phyloP scores from a whole-genome alignment of 352 stramenopile species.

The Pythium myriotylum region DNA sequence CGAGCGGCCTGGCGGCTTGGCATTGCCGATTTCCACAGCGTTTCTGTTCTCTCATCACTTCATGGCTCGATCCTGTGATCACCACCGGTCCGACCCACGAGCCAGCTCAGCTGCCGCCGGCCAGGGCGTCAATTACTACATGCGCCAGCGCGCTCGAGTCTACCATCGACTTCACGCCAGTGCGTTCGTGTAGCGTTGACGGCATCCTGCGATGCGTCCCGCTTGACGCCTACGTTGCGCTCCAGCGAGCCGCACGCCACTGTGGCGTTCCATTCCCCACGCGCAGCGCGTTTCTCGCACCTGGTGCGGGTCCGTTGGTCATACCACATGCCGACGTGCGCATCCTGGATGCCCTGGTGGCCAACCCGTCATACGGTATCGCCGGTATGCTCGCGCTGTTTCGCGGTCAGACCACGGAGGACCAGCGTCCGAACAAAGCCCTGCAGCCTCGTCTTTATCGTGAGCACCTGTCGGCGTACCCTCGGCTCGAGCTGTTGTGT shows the following conservation, averaged over 20 bases:
- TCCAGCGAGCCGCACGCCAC: neutral
- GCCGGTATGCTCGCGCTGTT: conserved; percentile 6
- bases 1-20: neutral
- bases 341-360: conserved; percentile 12
- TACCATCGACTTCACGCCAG: neutral
- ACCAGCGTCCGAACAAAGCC: conserved; percentile 23
- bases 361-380: conserved; percentile 7
- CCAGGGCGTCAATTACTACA: neutral
- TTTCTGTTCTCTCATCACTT: neutral
- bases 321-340: neutral
- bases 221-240: neutral
- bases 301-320: neutral
- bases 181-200: neutral
- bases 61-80: too few relatives aligned
- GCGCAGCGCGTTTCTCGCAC: neutral
- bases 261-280: neutral
- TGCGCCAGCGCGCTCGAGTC: neutral
- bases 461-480: conserved; percentile 8
- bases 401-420: conserved; percentile 11
- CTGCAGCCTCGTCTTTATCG: conserved; percentile 11
- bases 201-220: neutral
- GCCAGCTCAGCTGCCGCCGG: too few relatives aligned
- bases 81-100: too few relatives aligned
- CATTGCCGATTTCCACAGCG: neutral
- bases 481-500: conserved; percentile 17